Base-by-base conservation (phyloP, 768 basidiomycete genomes). In the Trametopsis cervina region DNA sequence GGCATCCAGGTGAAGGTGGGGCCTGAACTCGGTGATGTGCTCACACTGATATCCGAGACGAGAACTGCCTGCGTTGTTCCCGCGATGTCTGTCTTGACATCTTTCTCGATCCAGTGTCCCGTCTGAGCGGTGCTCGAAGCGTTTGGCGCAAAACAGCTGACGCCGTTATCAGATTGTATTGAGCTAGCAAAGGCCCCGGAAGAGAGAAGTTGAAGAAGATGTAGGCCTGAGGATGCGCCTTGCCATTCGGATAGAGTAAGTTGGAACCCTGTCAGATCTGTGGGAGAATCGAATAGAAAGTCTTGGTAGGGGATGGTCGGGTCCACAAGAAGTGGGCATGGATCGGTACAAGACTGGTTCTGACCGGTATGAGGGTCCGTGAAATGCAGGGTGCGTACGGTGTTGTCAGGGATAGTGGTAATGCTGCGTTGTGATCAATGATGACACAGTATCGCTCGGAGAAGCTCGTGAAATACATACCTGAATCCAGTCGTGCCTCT, bases 1-100 rank as follows among this genome's bases (percentile, higher is more conserved):
- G 94, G 94, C 64, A 79, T 75, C 85, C 90, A 96, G 0, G 88
- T 93, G 61, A 95, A 79, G 27, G 76, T 81, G 12, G 96, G 89
- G n/a, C 77, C 78, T 23, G 75, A 64, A 1, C 76, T 60, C 3
- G 81, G 48, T 1, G 80, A 55, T 0, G 85, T 83, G 13, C 80
- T 83, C 25, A 86, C 84, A 24, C 70, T 56, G 11, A 92, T 76
- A 1, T 69, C 69, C 13, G 92, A 76, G 20, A 83, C 75, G 15
- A 93, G 76, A 40, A 93, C 83, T 2, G 73, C 71, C 53, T 91
- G 85, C 0, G 74, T 75, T 4, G 95, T 96, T 12, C 82, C 95
- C 0, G 92, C 69, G 41, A 95, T 90, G 51, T 72, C 57, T 2
- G 91, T 95, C 46, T 76, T 73, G 20, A 77, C 82, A 36, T 75